Evolutionary conservation across 2,329 filamentous ascomycete species (phyloP).

Genomic region (Stagonosporopsis chrysanthemi): DNA sequence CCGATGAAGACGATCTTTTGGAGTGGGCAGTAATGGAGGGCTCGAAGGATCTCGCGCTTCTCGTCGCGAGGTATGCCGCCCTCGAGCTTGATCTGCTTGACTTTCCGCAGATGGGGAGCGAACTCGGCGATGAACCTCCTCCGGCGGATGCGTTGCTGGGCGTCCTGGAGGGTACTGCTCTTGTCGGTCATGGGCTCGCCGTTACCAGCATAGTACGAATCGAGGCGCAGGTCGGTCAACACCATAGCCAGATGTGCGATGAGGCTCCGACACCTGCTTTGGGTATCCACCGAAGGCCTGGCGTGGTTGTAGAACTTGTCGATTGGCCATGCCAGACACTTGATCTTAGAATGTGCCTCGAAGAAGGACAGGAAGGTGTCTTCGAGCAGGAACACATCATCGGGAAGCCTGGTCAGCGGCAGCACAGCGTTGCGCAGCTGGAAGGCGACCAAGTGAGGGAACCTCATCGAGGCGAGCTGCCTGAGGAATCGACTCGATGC

Average conservation of each 20-base stretch:
- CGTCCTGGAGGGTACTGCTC: constrained; percentile 20
- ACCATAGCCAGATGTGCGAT: constrained; percentile 51
- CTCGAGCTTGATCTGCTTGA: constrained; percentile 56
- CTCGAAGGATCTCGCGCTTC: constrained; percentile 55
- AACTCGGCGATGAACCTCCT: constrained; percentile 54
- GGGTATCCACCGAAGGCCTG: constrained; percentile 33
- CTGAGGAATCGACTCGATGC: constrained; percentile 28
- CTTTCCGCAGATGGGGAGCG: constrained; percentile 50
- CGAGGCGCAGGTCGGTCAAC: constrained; percentile 53
- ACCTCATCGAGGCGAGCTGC: constrained; percentile 47
- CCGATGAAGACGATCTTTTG: constrained; percentile 58
- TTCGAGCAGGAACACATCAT: constrained; percentile 49
- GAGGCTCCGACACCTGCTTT: constrained; percentile 36
- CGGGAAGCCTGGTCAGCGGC: constrained; percentile 45
- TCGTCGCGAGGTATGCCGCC: constrained; percentile 57
- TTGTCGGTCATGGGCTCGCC: constrained; percentile 45
- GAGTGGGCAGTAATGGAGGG: constrained; percentile 52
- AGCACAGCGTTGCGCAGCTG: constrained; percentile 56
- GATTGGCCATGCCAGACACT: constrained; percentile 57
- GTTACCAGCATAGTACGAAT: constrained; percentile 42
- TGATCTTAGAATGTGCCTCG: constrained; percentile 53
- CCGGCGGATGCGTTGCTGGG: constrained; percentile 37
- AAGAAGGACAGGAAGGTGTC: constrained; percentile 52
- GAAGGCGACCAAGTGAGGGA: constrained; percentile 55
- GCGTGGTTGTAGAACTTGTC: constrained; percentile 53